Conservation (phyloP, 176 grass and related monocot genomes). For the Aegilops bicornis region DNA sequence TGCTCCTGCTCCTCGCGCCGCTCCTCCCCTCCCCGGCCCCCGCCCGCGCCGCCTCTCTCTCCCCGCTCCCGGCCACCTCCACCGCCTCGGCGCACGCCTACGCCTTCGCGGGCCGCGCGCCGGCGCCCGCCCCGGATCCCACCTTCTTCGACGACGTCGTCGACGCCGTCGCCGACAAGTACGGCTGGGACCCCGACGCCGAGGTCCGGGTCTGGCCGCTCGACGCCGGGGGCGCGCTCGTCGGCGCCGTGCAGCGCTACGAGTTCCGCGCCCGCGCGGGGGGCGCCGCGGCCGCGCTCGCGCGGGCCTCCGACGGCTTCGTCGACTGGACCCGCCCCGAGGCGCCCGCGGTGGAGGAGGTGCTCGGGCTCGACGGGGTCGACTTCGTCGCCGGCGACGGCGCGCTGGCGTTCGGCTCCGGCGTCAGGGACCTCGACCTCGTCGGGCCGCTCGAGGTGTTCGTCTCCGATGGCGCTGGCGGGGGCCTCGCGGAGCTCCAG, state of each 20-base stretch:
- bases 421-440: conserved; percentile 66
- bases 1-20: conserved; percentile 27
- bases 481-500: conserved; percentile 53
- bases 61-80: conserved; percentile 28
- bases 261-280: conserved; percentile 54
- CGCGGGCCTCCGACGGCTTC: conserved; percentile 50
- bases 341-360: conserved; percentile 48
- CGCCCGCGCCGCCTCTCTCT: conserved; percentile 33
- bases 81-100: conserved; percentile 23
- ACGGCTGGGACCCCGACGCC: conserved; percentile 62
- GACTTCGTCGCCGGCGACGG: conserved; percentile 58
- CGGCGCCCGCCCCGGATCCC: not conserved
- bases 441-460: conserved; percentile 71
- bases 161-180: conserved; percentile 59
- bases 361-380: conserved; percentile 52
- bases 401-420: conserved; percentile 12
- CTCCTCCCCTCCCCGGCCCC: conserved; percentile 34
- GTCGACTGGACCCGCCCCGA: conserved; percentile 46
- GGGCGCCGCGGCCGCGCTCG: conserved; percentile 21
- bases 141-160: conserved; percentile 66
- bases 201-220: conserved; percentile 61
- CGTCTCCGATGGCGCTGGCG: conserved; percentile 34
- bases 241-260: conserved; percentile 54
- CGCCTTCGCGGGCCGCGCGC: conserved; percentile 12
- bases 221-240: conserved; percentile 37